Evolutionary conservation across 176 grass and related monocot genomes (phyloP), one percentile per base, ranked within the genome.

Genomic region (Guadua angustifolia): DNA sequence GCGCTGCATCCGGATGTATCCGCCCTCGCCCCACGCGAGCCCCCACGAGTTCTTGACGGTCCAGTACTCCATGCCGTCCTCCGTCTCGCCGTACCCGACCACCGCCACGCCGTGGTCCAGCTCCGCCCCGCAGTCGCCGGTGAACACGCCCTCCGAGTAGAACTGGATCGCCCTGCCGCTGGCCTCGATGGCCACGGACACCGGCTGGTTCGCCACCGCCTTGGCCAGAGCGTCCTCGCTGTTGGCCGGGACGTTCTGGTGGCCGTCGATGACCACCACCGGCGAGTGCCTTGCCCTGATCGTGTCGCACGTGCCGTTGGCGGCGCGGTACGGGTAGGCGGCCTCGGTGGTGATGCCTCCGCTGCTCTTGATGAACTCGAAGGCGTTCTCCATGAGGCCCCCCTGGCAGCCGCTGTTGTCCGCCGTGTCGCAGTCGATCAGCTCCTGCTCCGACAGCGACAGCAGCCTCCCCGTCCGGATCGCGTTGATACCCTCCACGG

Each of bases 1-100:
- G 58, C 87, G 89, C 86, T 88, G 79, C 81, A 96, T 93, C 42
- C 94, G 68, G 73, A 96, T 89, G 77, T 96, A 96, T 2, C 89
- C 91, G 14, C 65, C 66, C 78, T 96, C 94, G 0, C 89, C 94
- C 94, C 91, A 96, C 36, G 52, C 29, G 7, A 84, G 3, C 0
- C 91, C 91, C 94, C 94, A 96, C 47, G 94, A 96, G 78, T 96
- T 96, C 91, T 88, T 96, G 15, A 96, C 94, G 16, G 82, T 91
- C 94, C 94, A 96, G 67, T 93, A 96, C 19, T 75, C 51, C 6
- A 13, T 89, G 57, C 89, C 87, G 35, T 87, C 73, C 42, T 88
- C 45, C 2, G n/a, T 70, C 3, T 68, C 75, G 21, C 94, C 94
- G 29, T 96, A 96, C 15, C 94, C 94, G 66, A 96, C 94, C 9